These are phyloP conservation scores for Aspergillus sp. DNA, from an alignment of 2,329 filamentous ascomycete genomes.

Conservation along the genomic window DNA sequence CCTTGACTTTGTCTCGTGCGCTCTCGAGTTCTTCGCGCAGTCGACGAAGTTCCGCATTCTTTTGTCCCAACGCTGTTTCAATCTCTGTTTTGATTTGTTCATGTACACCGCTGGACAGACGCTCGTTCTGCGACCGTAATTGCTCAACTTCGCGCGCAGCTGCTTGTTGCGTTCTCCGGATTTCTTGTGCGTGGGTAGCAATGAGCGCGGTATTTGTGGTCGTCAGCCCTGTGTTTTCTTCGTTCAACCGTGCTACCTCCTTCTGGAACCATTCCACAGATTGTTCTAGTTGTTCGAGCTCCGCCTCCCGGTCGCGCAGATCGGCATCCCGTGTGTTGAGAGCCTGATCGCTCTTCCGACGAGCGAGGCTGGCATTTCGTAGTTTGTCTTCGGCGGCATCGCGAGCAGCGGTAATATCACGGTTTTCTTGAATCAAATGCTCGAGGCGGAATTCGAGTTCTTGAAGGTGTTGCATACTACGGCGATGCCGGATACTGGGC, in stretches of 20 bases:
- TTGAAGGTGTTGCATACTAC: slow-evolving; percentile 90
- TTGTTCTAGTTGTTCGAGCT: slow-evolving; percentile 79
- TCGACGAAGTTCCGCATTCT: slow-evolving; percentile 78
- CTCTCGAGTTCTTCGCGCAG: slow-evolving; percentile 75
- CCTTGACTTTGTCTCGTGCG: slow-evolving; percentile 62
- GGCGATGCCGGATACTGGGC: slow-evolving; percentile 91
- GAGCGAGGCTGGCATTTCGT: slow-evolving; percentile 55
- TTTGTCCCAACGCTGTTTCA: slow-evolving; percentile 67
- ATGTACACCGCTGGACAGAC: slow-evolving; percentile 63
- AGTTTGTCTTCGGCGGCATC: slow-evolving; percentile 66
- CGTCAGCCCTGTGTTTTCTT: slow-evolving; percentile 77
- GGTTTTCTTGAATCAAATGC: slow-evolving; percentile 81
- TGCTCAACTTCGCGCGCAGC: slow-evolving; percentile 69
- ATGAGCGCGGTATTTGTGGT: slow-evolving; percentile 76
- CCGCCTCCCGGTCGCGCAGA: slow-evolving; percentile 77
- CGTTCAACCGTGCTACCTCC: slow-evolving; percentile 76
- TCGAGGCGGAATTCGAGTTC: slow-evolving; percentile 87
- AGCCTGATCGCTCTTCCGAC: slow-evolving; percentile 55
- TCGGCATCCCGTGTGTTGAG: slow-evolving; percentile 66
- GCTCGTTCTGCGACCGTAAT: slow-evolving; percentile 62
- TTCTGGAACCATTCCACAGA: slow-evolving; percentile 77
- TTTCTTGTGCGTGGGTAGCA: slow-evolving; percentile 71
- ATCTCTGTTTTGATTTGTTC: slow-evolving; percentile 62
- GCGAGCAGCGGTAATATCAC: slow-evolving; percentile 71
- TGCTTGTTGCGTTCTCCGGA: slow-evolving; percentile 62